A percentile compares a stretch with the other conserved stretches of the same genome.
Evolutionary conservation across 2,329 filamentous ascomycete species (phyloP).

Genomic region (Sporothrix brunneoviolacea): DNA sequence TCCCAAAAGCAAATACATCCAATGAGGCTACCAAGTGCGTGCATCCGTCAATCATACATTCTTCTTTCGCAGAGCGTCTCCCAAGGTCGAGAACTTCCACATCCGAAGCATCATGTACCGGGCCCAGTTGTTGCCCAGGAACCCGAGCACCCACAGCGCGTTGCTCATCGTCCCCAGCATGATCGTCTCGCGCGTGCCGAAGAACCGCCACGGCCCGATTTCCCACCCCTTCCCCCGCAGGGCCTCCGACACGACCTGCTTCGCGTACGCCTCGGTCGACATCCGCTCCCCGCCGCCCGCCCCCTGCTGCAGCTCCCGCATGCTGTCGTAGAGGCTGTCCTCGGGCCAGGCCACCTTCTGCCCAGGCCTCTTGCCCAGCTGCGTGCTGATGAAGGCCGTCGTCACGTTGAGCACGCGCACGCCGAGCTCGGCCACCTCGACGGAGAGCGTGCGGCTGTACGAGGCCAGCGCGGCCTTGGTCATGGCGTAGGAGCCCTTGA

Average conservation of each 20-base stretch:
- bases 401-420: constrained; percentile 50
- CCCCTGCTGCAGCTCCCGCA: constrained; percentile 24
- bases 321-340: constrained; percentile 39
- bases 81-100: constrained; percentile 15
- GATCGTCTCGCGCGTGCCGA: constrained; percentile 18
- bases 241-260: constrained; percentile 12
- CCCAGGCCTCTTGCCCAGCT: constrained; percentile 41
- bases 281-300: constrained; percentile 21
- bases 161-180: constrained; percentile 15
- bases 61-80: constrained; percentile 18
- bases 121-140: constrained; percentile 17
- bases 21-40: neutral
- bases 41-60: constrained; percentile 29
- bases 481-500: constrained; percentile 45
- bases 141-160: constrained; percentile 17
- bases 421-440: constrained; percentile 45
- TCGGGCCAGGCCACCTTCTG: constrained; percentile 36
- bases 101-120: constrained; percentile 14
- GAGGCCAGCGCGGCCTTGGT: constrained; percentile 47
- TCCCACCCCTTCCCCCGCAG: constrained; percentile 16
- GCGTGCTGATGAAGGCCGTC: constrained; percentile 39
- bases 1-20: too few relatives aligned
- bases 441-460: constrained; percentile 46
- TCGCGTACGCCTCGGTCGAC: constrained; percentile 23
- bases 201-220: constrained; percentile 13